A percentile compares a stretch with the other conserved stretches of the same genome.
Evolutionary conservation across 2,329 filamentous ascomycete species (phyloP).

Genomic region (Plectosphaerella plurivora): DNA sequence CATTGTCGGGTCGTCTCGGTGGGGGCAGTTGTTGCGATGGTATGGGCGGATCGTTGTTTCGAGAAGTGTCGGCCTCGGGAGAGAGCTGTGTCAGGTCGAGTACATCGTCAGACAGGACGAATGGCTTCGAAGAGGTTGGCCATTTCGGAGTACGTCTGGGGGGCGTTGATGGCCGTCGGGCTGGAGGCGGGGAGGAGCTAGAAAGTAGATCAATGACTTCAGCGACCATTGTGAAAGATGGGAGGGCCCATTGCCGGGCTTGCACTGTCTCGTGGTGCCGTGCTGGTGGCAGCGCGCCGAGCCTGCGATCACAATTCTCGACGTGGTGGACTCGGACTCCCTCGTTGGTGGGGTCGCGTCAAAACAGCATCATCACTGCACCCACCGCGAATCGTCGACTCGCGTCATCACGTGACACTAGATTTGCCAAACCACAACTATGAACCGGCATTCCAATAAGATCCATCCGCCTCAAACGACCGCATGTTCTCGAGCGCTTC

Average conservation of each 20-base stretch:
- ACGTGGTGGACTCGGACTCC: too few relatives aligned
- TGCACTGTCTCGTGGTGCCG: neutral
- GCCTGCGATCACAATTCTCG: too few relatives aligned
- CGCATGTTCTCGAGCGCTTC: too few relatives aligned
- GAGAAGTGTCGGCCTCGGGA: neutral
- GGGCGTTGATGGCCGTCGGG: constrained; percentile 1
- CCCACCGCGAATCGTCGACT: too few relatives aligned
- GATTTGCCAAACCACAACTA: too few relatives aligned
- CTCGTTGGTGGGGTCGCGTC: too few relatives aligned
- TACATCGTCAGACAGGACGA: constrained; percentile 7
- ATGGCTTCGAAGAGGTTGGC: neutral
- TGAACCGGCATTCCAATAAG: too few relatives aligned
- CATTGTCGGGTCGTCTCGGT: neutral
- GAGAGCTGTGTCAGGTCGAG: constrained; percentile 13
- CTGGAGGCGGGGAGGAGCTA: constrained; percentile 17
- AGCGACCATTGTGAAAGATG: constrained; percentile 18
- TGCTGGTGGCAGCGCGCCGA: too few relatives aligned
- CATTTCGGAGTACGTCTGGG: neutral
- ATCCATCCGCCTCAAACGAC: too few relatives aligned
- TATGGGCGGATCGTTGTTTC: neutral
- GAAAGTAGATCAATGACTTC: constrained; percentile 31
- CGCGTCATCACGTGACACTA: too few relatives aligned
- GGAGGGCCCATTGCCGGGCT: neutral
- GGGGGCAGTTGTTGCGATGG: neutral
- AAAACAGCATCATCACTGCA: too few relatives aligned